phyloP scores from a whole-genome alignment of 192 early-diverging fungal genomes.

The Neocallimastix lanati region DNA sequence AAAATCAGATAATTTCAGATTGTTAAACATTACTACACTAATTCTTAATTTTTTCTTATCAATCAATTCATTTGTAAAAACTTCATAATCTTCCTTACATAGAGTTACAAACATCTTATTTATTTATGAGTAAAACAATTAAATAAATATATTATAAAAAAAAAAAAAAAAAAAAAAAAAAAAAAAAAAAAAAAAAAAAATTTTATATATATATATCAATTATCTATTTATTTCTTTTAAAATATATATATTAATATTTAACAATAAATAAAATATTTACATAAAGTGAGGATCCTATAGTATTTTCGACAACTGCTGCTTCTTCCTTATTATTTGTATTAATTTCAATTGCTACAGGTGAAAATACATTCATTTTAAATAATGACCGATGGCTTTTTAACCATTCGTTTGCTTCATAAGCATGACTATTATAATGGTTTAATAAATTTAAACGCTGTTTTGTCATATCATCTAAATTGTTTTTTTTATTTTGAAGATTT shows the following conservation, averaged over 20 bases:
- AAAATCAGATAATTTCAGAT: neutral
- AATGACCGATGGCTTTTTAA: slow-evolving; percentile 31
- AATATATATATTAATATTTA: too few relatives aligned
- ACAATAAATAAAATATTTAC: too few relatives aligned
- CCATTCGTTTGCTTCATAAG: slow-evolving; percentile 47
- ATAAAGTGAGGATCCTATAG: neutral
- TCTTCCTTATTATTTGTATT: slow-evolving; percentile 41
- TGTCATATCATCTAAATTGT: slow-evolving; percentile 33
- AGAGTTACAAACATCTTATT: slow-evolving; percentile 59
- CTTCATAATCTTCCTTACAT: slow-evolving; percentile 53
- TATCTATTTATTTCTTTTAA: too few relatives aligned
- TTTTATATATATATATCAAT: too few relatives aligned
- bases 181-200: too few relatives aligned
- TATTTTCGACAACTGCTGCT: slow-evolving; percentile 44
- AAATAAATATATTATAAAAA: too few relatives aligned
- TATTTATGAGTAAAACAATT: too few relatives aligned
- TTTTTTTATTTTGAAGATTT: slow-evolving; percentile 12
- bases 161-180: too few relatives aligned
- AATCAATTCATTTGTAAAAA: slow-evolving; percentile 38
- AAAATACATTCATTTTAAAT: slow-evolving; percentile 54
- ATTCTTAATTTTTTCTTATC: slow-evolving; percentile 40
- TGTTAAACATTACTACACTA: slow-evolving; percentile 27
- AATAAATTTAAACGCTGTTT: slow-evolving; percentile 32
- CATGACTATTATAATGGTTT: slow-evolving; percentile 20
- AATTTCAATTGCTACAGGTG: slow-evolving; percentile 54